Evolutionary conservation across 225 moss, liverwort and hornwort genomes (phyloP).

Genomic region (Bryum argenteum): DNA sequence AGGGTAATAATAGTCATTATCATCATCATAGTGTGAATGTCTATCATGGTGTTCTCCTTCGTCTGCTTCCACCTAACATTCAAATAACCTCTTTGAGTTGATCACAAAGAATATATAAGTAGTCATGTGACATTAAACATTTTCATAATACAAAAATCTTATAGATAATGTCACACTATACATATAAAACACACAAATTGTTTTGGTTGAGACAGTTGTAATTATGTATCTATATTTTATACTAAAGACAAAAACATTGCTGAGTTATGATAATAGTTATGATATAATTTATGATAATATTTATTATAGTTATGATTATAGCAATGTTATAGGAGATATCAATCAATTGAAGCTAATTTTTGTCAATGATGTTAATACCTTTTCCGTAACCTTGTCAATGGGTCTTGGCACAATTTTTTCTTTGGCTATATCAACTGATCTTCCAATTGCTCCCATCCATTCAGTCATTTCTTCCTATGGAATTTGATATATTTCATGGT

Average conservation of each 20-base stretch:
- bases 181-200: no score
- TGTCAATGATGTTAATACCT: constrained; percentile 7
- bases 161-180: no score
- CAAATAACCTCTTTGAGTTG: constrained; percentile 9
- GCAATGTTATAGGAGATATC: no score
- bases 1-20: background rate
- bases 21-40: background rate
- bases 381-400: constrained; percentile 5
- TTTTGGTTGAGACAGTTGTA: no score
- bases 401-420: constrained; percentile 23
- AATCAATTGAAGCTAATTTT: background rate
- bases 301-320: no score
- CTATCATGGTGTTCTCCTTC: background rate
- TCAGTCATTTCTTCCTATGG: constrained; percentile 52
- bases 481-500: background rate
- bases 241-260: no score
- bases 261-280: no score
- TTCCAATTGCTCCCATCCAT: constrained; percentile 55
- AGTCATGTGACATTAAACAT: no score
- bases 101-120: no score
- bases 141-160: no score
- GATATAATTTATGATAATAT: no score
- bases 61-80: constrained; percentile 28
- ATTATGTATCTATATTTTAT: no score
- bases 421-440: constrained; percentile 38